Evolutionary conservation across 495 filamentous ascomycete genomes (phyloP).

Genomic region (Xylaria flabelliformis): DNA sequence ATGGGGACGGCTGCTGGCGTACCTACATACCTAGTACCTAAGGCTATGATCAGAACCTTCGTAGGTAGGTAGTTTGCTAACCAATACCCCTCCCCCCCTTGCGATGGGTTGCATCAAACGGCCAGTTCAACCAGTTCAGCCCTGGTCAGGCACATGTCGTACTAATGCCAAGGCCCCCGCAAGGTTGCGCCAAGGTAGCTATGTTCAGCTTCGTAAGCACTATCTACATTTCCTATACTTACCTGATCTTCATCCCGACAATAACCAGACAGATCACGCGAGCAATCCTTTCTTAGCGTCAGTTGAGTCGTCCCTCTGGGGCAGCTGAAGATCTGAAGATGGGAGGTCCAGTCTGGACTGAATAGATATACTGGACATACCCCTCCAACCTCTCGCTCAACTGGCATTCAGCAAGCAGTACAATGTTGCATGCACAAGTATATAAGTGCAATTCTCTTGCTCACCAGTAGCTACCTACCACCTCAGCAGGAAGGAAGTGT

Average conservation of each 20-base stretch:
- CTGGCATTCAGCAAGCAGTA: background rate
- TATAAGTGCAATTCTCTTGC: background rate
- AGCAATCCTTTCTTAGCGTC: constrained; percentile 15
- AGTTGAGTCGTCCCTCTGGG: background rate
- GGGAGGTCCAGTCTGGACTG: background rate
- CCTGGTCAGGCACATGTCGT: constrained; percentile 25
- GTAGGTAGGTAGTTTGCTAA: background rate
- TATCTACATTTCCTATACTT: constrained; percentile 7
- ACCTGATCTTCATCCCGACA: background rate
- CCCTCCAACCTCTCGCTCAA: background rate
- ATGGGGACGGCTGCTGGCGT: background rate
- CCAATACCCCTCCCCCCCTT: background rate
- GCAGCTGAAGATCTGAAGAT: background rate
- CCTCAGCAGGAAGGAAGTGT: background rate
- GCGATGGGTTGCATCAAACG: constrained; percentile 25
- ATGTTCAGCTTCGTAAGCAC: constrained; percentile 29
- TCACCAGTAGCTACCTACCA: background rate
- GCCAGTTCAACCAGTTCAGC: constrained; percentile 27
- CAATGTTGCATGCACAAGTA: background rate
- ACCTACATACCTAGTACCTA: background rate
- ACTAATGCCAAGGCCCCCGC: constrained; percentile 19
- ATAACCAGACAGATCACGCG: constrained; percentile 23
- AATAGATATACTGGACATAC: background rate
- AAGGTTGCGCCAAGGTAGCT: constrained; percentile 22
- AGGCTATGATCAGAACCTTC: background rate